Evolutionary conservation across 179 eudicot genomes (phyloP).

Genomic region (Vitellaria paradoxa): DNA sequence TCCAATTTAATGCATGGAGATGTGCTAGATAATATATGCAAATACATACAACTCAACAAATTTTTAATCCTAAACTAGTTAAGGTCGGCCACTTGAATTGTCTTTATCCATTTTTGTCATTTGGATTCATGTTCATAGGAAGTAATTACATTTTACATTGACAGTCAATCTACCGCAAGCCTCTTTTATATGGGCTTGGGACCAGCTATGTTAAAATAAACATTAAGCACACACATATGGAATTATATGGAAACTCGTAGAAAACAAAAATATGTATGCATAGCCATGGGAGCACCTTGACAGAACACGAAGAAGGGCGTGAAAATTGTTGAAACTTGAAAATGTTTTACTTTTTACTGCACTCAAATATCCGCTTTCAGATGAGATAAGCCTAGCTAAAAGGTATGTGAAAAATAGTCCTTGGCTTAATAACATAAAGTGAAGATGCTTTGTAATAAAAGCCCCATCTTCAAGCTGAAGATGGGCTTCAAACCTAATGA

Average conservation of each 20-base stretch:
- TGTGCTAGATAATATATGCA: neutral
- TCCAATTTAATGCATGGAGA: neutral
- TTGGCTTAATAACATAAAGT: neutral
- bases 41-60: neutral
- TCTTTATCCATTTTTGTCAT: no score
- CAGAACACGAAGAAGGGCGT: neutral
- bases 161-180: no score
- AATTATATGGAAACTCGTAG: no score
- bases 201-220: no score
- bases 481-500: neutral
- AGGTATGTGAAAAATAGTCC: no score
- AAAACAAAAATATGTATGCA: no score
- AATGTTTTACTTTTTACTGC: neutral
- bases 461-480: neutral
- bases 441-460: neutral
- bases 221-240: no score
- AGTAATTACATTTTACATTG: neutral
- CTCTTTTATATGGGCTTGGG: no score
- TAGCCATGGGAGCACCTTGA: neutral
- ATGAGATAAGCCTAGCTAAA: no score
- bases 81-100: no score
- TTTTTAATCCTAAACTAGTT: no score
- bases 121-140: neutral
- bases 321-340: neutral
- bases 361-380: neutral